Evolutionary conservation across 192 early-diverging fungal genomes (phyloP).

Genomic region (Radiomyces spectabilis): DNA sequence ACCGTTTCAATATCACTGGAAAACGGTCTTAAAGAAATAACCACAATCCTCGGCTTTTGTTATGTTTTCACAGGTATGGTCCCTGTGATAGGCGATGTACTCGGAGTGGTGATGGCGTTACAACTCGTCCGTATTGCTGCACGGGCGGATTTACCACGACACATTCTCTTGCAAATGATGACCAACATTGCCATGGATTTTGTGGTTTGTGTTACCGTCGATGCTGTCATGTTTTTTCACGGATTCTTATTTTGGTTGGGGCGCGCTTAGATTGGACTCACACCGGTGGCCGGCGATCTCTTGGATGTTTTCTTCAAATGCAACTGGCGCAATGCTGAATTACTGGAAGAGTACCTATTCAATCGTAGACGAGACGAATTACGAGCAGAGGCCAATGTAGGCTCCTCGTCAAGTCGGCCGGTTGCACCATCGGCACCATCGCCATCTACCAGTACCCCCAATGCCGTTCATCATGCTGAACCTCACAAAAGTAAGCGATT

Average conservation of each 20-base stretch:
- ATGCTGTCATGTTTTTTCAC: too few species aligned
- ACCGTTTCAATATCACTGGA: too few species aligned
- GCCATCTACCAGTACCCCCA: too few species aligned
- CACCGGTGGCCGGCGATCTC: conserved; percentile 43
- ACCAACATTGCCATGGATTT: conserved; percentile 44
- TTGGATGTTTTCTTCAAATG: conserved; percentile 42
- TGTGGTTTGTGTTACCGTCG: conserved; percentile 34
- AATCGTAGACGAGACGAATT: conserved; percentile 22
- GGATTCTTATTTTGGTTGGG: too few species aligned
- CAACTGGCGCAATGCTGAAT: conserved; percentile 41
- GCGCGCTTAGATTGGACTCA: conserved; percentile 35
- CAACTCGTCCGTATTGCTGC: conserved; percentile 30
- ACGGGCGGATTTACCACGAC: conserved; percentile 35
- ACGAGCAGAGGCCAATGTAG: too few species aligned
- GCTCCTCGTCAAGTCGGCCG: too few species aligned
- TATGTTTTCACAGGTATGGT: conserved; percentile 34
- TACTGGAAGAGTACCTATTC: conserved; percentile 39
- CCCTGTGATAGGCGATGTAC: conserved; percentile 40
- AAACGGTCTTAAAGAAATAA: not conserved
- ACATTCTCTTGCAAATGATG: conserved; percentile 31
- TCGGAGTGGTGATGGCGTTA: conserved; percentile 31
- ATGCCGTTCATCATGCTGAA: too few species aligned
- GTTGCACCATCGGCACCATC: too few species aligned
- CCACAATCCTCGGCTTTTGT: not conserved
- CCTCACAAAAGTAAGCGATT: too few species aligned